These are phyloP conservation scores for Neurospora sp. DNA, from an alignment of 495 filamentous ascomycete genomes.

Conservation along the genomic window DNA sequence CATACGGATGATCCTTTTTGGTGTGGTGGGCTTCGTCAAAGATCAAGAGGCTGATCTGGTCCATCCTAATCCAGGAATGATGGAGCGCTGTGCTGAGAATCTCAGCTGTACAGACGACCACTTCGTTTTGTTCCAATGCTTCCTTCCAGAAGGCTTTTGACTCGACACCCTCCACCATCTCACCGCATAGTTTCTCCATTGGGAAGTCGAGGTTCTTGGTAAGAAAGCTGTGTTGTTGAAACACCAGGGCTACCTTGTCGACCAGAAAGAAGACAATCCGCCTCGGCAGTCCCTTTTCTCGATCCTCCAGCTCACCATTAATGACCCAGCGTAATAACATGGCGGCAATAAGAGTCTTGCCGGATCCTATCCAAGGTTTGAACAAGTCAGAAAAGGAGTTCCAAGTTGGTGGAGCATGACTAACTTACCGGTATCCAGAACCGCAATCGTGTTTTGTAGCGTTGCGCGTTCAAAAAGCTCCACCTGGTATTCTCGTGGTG, in stretches of 20 bases:
- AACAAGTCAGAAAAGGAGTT: constrained; percentile 1
- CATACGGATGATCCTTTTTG: constrained; percentile 90
- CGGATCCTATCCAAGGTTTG: constrained; percentile 55
- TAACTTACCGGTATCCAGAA: constrained; percentile 74
- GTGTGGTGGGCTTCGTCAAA: constrained; percentile 97
- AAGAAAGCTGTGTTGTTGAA: constrained; percentile 80
- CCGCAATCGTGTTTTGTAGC: constrained; percentile 79
- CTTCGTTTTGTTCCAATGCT: constrained; percentile 61
- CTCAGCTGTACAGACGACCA: constrained; percentile 89
- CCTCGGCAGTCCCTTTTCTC: constrained; percentile 47
- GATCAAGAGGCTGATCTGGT: constrained; percentile 79
- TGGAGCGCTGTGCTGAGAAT: constrained; percentile 71
- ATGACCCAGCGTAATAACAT: constrained; percentile 71
- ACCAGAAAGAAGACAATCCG: constrained; percentile 82
- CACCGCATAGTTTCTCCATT: constrained; percentile 71
- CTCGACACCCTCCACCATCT: constrained; percentile 44
- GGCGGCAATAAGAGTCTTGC: constrained; percentile 92
- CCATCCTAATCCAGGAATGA: constrained; percentile 71
- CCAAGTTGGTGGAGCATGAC: background rate
- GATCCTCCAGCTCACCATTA: constrained; percentile 64
- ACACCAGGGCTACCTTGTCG: constrained; percentile 81
- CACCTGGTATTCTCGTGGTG: constrained; percentile 81
- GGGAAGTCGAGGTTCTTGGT: constrained; percentile 74
- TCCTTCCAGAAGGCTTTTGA: constrained; percentile 57
- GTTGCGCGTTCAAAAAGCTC: constrained; percentile 91